These are phyloP conservation scores for Phytopythium chamaehyphon DNA, from an alignment of 352 stramenopile species.

Conservation along the genomic window DNA sequence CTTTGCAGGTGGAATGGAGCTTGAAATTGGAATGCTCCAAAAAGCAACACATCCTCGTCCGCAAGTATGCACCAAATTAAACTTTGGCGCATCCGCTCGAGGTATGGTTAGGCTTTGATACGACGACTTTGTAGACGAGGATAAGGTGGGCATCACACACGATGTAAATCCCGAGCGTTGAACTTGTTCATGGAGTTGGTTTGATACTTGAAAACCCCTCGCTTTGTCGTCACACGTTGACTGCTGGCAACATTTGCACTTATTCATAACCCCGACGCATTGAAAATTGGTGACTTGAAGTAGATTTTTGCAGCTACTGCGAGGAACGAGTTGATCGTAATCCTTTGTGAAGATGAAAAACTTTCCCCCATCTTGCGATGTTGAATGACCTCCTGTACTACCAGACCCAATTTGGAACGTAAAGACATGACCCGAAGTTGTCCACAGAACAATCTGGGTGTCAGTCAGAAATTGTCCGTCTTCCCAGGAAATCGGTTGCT, in stretches of 20 bases:
- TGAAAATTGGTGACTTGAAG: slow-evolving; percentile 45
- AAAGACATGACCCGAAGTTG: slow-evolving; percentile 58
- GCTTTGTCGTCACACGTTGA: neutral
- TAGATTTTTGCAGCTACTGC: slow-evolving; percentile 63
- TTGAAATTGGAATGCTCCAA: slow-evolving; percentile 36
- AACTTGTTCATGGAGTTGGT: neutral
- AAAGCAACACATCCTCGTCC: slow-evolving; percentile 42
- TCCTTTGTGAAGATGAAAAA: slow-evolving; percentile 84
- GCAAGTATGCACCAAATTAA: slow-evolving; percentile 59
- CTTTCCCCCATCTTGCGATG: slow-evolving; percentile 32
- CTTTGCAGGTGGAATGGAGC: slow-evolving; percentile 5
- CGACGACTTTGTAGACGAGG: neutral
- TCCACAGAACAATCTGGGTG: slow-evolving; percentile 64
- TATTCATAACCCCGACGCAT: slow-evolving; percentile 45
- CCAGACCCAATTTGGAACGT: slow-evolving; percentile 29
- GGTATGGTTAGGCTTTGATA: too few relatives aligned
- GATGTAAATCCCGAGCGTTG: slow-evolving; percentile 40
- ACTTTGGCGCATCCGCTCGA: neutral
- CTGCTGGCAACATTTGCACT: slow-evolving; percentile 46
- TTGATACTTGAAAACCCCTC: neutral
- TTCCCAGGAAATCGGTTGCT: slow-evolving; percentile 37
- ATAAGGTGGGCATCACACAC: slow-evolving; percentile 20
- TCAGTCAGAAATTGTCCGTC: slow-evolving; percentile 66
- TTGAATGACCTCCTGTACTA: slow-evolving; percentile 13
- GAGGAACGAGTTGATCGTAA: slow-evolving; percentile 75